These are phyloP conservation scores for Sclerotinia trifoliorum DNA, from an alignment of 2,329 filamentous ascomycete genomes.

Conservation along the genomic window DNA sequence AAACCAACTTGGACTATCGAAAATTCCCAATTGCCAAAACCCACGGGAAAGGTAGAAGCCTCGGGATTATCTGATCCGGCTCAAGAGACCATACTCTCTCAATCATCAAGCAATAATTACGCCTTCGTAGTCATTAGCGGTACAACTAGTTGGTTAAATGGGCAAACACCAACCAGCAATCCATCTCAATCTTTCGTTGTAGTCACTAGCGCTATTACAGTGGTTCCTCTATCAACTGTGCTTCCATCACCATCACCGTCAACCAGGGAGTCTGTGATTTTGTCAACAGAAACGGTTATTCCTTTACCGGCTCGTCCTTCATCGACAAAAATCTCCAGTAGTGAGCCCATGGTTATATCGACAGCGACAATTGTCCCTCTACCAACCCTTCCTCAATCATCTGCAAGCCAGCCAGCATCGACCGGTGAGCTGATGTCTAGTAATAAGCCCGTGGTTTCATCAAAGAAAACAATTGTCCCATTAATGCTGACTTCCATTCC, in stretches of 20 bases:
- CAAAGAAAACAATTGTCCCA: constrained; percentile 22
- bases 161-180: constrained; percentile 26
- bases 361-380: constrained; percentile 32
- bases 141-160: constrained; percentile 33
- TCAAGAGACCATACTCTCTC: neutral
- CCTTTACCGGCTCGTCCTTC: constrained; percentile 21
- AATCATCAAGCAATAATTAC: neutral
- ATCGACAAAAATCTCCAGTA: neutral
- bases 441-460: neutral
- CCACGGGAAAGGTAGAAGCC: neutral
- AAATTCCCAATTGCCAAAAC: neutral
- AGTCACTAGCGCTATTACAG: constrained; percentile 31
- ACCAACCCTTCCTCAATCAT: neutral
- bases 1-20: neutral
- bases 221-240: constrained; percentile 27
- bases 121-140: constrained; percentile 28
- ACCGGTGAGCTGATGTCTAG: neutral
- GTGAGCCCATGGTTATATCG: neutral
- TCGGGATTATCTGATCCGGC: neutral
- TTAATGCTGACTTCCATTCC: neutral
- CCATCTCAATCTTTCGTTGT: constrained; percentile 26
- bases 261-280: neutral
- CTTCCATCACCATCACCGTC: neutral
- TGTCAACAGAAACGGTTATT: constrained; percentile 28
- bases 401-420: no score